phyloP scores from a whole-genome alignment of 164 flowering plant genomes.

The Stephania yunnanensis region DNA sequence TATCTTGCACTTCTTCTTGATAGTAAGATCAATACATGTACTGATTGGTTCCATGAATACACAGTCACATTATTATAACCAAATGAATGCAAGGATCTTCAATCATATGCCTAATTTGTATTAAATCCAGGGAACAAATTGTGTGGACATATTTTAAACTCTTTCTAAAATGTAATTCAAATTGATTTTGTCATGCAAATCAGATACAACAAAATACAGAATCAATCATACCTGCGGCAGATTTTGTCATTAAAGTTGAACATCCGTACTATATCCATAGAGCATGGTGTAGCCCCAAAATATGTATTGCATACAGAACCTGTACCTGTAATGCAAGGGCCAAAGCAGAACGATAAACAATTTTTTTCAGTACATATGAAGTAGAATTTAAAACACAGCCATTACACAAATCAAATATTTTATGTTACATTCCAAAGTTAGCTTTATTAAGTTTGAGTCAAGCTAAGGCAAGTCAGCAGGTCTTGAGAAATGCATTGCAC shows the following conservation, averaged over 20 bases:
- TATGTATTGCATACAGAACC: constrained; percentile 65
- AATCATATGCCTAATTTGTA: background rate
- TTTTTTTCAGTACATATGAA: background rate
- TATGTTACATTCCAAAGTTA: background rate
- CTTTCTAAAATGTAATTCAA: background rate
- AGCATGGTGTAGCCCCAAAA: constrained; percentile 45
- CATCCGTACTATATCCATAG: constrained; percentile 70
- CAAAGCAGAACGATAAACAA: background rate
- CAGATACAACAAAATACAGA: background rate
- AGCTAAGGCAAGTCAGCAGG: background rate
- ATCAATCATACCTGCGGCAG: constrained; percentile 52
- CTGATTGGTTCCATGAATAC: too few relatives aligned
- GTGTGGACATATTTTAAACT: background rate
- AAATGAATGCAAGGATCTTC: background rate
- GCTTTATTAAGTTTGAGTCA: background rate
- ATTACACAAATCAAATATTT: background rate
- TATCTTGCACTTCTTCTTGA: too few relatives aligned
- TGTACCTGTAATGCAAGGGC: constrained; percentile 37
- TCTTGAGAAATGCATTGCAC: background rate
- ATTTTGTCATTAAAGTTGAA: constrained; percentile 65
- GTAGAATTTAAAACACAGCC: background rate
- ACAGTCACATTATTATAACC: too few relatives aligned
- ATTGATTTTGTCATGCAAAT: background rate
- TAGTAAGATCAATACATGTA: too few relatives aligned
- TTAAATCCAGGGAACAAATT: background rate